These are phyloP conservation scores for Neobulgaria alba DNA, from an alignment of 2,329 filamentous ascomycete species.

Conservation along the genomic window DNA sequence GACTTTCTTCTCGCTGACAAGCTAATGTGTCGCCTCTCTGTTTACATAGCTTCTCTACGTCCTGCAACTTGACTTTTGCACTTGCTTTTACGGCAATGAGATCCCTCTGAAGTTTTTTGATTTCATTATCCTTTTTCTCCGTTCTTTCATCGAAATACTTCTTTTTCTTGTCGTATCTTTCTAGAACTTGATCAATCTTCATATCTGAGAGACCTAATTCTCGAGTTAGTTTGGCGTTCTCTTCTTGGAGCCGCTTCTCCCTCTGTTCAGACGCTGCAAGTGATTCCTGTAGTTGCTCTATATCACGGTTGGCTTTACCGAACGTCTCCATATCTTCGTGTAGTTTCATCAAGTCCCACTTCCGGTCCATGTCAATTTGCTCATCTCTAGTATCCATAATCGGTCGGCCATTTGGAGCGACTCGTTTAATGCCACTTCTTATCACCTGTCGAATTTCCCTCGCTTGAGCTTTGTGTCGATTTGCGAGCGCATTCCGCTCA, in stretches of 20 bases:
- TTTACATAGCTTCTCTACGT: too few relatives aligned
- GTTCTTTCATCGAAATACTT: constrained; percentile 36
- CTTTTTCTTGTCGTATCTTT: constrained; percentile 32
- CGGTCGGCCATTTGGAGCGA: constrained; percentile 29
- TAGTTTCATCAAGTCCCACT: constrained; percentile 46
- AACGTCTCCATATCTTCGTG: constrained; percentile 43
- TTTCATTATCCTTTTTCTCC: constrained; percentile 39
- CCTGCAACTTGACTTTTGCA: not conserved
- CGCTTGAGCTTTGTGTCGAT: constrained; percentile 50
- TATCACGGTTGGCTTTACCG: constrained; percentile 44
- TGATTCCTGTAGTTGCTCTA: constrained; percentile 42
- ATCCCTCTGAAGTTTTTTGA: constrained; percentile 41
- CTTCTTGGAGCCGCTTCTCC: constrained; percentile 21
- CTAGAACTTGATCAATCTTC: constrained; percentile 21
- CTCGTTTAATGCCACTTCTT: constrained; percentile 29
- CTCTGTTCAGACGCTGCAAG: constrained; percentile 38
- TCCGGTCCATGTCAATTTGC: constrained; percentile 42
- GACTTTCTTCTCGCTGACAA: too few relatives aligned
- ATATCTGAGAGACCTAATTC: constrained; percentile 23
- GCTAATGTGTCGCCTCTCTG: too few relatives aligned
- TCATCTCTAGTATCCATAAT: constrained; percentile 44
- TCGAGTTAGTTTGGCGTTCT: constrained; percentile 25
- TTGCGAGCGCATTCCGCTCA: constrained; percentile 47
- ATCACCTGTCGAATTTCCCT: constrained; percentile 48
- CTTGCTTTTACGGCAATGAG: constrained; percentile 41